These are phyloP conservation scores for Thraustotheca clavata DNA, from an alignment of 352 stramenopile species.

Conservation along the genomic window DNA sequence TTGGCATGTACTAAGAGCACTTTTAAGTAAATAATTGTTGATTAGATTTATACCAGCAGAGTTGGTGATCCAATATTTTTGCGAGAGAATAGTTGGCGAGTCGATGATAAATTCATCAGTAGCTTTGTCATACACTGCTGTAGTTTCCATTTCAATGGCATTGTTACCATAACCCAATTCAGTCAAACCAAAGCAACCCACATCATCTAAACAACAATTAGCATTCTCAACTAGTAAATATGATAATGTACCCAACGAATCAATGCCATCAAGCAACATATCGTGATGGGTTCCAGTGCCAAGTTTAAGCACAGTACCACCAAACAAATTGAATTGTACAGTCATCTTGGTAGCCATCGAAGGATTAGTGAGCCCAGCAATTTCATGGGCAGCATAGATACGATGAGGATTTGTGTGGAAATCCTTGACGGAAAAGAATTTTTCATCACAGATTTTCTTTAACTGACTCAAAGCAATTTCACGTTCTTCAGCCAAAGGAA, in stretches of 20 bases:
- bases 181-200: slow-evolving; percentile 20
- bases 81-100: slow-evolving; percentile 41
- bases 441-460: slow-evolving; percentile 20
- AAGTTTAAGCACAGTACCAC: slow-evolving; percentile 20
- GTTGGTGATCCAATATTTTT: slow-evolving; percentile 24
- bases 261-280: slow-evolving; percentile 14
- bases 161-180: slow-evolving; percentile 21
- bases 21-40: neutral
- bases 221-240: neutral
- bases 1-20: slow-evolving; percentile 33
- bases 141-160: slow-evolving; percentile 40
- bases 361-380: slow-evolving; percentile 16
- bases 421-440: slow-evolving; percentile 23
- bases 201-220: neutral
- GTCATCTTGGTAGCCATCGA: slow-evolving; percentile 23
- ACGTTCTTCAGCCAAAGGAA: slow-evolving; percentile 17
- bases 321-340: slow-evolving; percentile 23
- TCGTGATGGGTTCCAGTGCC: slow-evolving; percentile 20
- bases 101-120: slow-evolving; percentile 74
- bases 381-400: slow-evolving; percentile 20
- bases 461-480: slow-evolving; percentile 18
- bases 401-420: slow-evolving; percentile 22
- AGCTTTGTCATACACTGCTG: slow-evolving; percentile 67
- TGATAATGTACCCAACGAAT: slow-evolving; percentile 11
- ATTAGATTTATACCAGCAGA: neutral